Conservation (phyloP, 768 basidiomycete genomes). For the Kwoniella europaea region DNA sequence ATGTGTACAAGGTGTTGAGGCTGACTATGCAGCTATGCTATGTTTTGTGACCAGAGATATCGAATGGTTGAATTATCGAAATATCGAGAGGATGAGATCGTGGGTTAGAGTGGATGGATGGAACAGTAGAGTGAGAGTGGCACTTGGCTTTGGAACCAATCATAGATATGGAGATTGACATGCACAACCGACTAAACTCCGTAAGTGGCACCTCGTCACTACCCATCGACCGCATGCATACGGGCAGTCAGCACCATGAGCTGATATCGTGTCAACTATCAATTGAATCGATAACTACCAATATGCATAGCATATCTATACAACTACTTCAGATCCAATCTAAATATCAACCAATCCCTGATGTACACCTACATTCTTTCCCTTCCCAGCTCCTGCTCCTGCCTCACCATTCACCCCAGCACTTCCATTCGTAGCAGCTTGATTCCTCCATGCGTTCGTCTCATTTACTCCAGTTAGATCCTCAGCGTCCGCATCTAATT, state of each 20-base stretch:
- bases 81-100: constrained; percentile 1
- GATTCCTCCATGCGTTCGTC: constrained; percentile 52
- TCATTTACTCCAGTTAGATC: constrained; percentile 45
- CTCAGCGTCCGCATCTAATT: constrained; percentile 40
- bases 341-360: constrained; percentile 47
- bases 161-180: neutral
- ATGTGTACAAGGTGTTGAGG: neutral
- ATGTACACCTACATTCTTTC: constrained; percentile 35
- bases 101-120: neutral
- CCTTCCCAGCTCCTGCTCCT: constrained; percentile 5
- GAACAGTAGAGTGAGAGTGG: neutral
- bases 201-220: neutral
- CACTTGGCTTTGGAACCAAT: neutral
- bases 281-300: no score
- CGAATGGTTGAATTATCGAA: neutral
- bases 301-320: neutral
- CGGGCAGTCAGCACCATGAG: no score
- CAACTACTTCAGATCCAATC: neutral
- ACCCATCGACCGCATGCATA: no score
- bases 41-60: neutral
- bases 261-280: no score
- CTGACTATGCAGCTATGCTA: constrained; percentile 25
- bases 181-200: neutral
- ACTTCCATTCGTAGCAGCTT: neutral
- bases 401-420: constrained; percentile 7